Conservation (phyloP, 768 basidiomycete species). For the Boletus tomentosulus region DNA sequence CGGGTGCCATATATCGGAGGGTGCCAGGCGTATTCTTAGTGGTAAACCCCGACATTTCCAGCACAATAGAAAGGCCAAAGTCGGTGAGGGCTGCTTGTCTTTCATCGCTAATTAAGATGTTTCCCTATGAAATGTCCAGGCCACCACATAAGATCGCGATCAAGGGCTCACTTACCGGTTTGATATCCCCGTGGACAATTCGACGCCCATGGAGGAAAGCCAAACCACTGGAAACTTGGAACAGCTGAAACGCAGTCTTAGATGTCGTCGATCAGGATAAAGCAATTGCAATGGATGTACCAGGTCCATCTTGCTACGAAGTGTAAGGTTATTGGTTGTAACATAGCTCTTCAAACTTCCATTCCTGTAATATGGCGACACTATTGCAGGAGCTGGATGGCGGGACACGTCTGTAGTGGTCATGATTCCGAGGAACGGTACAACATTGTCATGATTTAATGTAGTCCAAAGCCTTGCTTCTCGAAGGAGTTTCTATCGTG, state of each 20-base stretch:
- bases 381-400: conserved; percentile 17
- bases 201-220: conserved; percentile 20
- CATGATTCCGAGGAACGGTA: conserved; percentile 23
- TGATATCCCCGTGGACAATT: conserved; percentile 37
- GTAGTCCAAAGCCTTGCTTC: conserved; percentile 27
- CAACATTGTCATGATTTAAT: conserved; percentile 21
- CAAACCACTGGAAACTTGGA: conserved; percentile 19
- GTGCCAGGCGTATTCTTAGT: conserved; percentile 34
- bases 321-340: conserved; percentile 1
- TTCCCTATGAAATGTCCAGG: conserved; percentile 25
- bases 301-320: conserved; percentile 17
- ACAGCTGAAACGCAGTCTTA: conserved; percentile 11
- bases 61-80: conserved; percentile 38
- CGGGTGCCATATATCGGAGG: conserved; percentile 38
- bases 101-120: conserved; percentile 33
- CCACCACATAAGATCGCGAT: not conserved
- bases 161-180: conserved; percentile 28
- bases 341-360: conserved; percentile 20
- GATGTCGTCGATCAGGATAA: not conserved
- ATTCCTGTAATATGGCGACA: conserved; percentile 26
- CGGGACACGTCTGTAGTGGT: conserved; percentile 15
- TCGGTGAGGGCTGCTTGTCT: conserved; percentile 33
- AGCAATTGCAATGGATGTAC: conserved; percentile 8
- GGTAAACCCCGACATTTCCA: conserved; percentile 36
- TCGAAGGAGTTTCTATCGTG: conserved; percentile 23